Conservation (phyloP, 768 basidiomycete species). For the Pisolithus microcarpus region DNA sequence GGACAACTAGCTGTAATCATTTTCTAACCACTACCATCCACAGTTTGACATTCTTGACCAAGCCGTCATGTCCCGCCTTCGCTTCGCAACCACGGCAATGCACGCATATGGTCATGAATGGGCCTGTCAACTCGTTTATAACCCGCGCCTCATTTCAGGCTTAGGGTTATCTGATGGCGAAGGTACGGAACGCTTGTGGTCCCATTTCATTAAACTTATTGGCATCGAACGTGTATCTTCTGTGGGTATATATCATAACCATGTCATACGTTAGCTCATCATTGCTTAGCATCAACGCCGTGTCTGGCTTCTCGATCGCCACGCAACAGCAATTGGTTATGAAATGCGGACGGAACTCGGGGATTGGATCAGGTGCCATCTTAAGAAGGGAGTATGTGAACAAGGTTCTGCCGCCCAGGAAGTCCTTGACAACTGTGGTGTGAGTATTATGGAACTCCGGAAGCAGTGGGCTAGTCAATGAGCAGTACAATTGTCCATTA, state of each 20-base stretch:
- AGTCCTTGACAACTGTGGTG: background rate
- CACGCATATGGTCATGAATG: slow-evolving; percentile 36
- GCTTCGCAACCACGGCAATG: slow-evolving; percentile 30
- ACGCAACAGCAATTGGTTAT: slow-evolving; percentile 18
- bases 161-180: slow-evolving; percentile 6
- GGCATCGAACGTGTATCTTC: slow-evolving; percentile 24
- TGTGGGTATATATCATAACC: slow-evolving; percentile 17
- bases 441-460: background rate
- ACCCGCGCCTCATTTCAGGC: background rate
- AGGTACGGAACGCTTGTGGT: slow-evolving; percentile 25
- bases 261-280: background rate
- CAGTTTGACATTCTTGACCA: background rate
- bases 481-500: slow-evolving; percentile 2
- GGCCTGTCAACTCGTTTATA: slow-evolving; percentile 15
- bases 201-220: slow-evolving; percentile 29
- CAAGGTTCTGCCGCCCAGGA: slow-evolving; percentile 5
- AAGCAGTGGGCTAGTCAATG: slow-evolving; percentile 1
- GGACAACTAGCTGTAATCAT: too few relatives aligned
- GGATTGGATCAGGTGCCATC: slow-evolving; percentile 23
- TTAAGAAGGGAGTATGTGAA: slow-evolving; percentile 10
- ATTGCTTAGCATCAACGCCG: slow-evolving; percentile 15
- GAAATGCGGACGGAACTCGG: slow-evolving; percentile 27
- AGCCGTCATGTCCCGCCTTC: slow-evolving; percentile 14
- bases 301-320: slow-evolving; percentile 30
- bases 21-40: background rate